Conservation (phyloP, 1,139 yeast species). For the Hemisphaericaspora lyxosophila region DNA sequence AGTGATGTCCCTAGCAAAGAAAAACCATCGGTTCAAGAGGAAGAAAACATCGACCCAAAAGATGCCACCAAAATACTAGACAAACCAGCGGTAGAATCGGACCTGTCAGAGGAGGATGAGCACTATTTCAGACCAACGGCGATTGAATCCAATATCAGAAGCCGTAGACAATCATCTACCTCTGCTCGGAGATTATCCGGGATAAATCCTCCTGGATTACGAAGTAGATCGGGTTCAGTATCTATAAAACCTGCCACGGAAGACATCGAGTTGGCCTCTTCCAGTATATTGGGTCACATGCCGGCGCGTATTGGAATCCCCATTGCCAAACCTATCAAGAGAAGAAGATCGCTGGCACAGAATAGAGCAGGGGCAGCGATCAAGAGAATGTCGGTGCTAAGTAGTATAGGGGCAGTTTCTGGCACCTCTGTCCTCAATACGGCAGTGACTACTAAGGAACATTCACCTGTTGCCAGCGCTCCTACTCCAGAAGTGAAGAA, state of each 20-base stretch:
- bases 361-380: conserved; percentile 13
- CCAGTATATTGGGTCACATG: not conserved
- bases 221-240: conserved; percentile 34
- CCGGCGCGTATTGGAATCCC: conserved; percentile 44
- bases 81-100: conserved; percentile 4
- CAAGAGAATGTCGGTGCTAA: conserved; percentile 9
- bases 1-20: conserved; percentile 3
- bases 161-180: conserved; percentile 28
- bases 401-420: conserved; percentile 1
- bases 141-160: conserved; percentile 10
- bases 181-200: conserved; percentile 40
- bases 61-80: conserved; percentile 21
- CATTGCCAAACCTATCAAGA: conserved; percentile 27
- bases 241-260: conserved; percentile 14
- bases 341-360: conserved; percentile 28
- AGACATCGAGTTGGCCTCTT: conserved; percentile 5
- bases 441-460: conserved; percentile 8
- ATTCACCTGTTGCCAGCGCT: conserved; percentile 3
- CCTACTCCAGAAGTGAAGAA: not conserved
- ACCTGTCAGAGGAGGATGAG: conserved; percentile 22
- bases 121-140: conserved; percentile 33
- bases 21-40: conserved; percentile 12
- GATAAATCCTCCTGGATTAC: conserved; percentile 26
- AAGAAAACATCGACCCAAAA: conserved; percentile 32
- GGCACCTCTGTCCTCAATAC: conserved; percentile 6